Percentiles rank a stretch among this genome's conserved stretches.
These are phyloP conservation scores for Boletus pseudopeckii DNA, from an alignment of 768 basidiomycete genomes.

Conservation along the genomic window DNA sequence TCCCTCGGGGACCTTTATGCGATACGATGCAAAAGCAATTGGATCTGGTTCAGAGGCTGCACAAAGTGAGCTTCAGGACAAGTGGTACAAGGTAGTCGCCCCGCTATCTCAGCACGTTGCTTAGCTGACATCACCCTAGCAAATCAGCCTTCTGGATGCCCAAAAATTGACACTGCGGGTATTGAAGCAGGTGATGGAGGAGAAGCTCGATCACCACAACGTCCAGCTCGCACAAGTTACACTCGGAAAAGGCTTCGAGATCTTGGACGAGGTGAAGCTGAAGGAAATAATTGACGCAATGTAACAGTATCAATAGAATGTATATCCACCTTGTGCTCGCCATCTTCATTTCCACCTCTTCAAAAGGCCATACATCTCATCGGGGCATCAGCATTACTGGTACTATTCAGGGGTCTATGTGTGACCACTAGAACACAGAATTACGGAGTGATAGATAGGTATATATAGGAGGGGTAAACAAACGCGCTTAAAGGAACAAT, in stretches of 20 bases:
- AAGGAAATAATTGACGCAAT: conserved; percentile 84
- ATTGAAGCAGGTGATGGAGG: conserved; percentile 99
- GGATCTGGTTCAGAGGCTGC: conserved; percentile 98
- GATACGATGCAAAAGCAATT: conserved; percentile 97
- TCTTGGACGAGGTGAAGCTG: conserved; percentile 74
- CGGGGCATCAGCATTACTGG: neutral
- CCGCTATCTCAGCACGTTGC: neutral
- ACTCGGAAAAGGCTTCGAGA: conserved; percentile 77
- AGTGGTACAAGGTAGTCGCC: conserved; percentile 81
- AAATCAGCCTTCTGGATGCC: conserved; percentile 88
- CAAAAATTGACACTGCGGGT: conserved; percentile 83
- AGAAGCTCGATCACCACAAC: conserved; percentile 98
- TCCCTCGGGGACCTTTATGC: conserved; percentile 95
- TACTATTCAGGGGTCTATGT: conserved; percentile 3
- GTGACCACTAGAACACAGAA: neutral
- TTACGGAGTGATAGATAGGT: conserved; percentile 23
- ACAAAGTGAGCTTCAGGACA: conserved; percentile 94
- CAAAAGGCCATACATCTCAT: neutral
- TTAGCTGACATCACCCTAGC: conserved; percentile 44
- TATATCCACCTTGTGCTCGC: conserved; percentile 8
- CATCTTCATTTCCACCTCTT: neutral
- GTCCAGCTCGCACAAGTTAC: conserved; percentile 98
- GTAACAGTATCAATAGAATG: conserved; percentile 39
- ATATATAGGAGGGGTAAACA: conserved; percentile 17
- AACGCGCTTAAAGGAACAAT: conserved; percentile 12